Evolutionary conservation across 495 filamentous ascomycete genomes (phyloP), one percentile per base, ranked within the genome.

Genomic region (Penicillium parvum): DNA sequence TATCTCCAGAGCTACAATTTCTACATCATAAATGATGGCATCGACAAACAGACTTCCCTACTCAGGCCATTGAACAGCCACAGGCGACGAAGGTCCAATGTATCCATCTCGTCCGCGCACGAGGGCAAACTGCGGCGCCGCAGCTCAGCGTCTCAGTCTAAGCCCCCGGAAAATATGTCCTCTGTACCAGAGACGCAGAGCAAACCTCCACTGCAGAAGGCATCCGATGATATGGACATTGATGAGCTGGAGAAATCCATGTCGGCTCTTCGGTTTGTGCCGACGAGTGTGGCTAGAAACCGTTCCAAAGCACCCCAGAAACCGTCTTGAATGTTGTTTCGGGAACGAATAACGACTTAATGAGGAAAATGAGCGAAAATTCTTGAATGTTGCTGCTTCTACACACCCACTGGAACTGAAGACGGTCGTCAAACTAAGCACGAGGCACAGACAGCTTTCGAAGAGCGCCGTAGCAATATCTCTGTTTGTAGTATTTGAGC

Each of bases 241-340:
- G 79, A 84, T 15, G 77, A 82, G 40, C 66, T 96, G 8, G 72
- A 81, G n/a, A 74, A 73, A 19, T 86, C 86, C 4, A 90, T 96
- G 88, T 85, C 86, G 5, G 75, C 85, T 0, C 64, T 96, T 26
- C 84, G 81, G 34, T 90, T 96, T 57, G 80, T 95, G 6, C 90
- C 90, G 12, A 64, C 75, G 10, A 90, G 83, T 53, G 75, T 96
- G 4, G 48, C 56, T 21, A 64, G 47, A 32, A 64, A 63, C 35
- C 49, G 47, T 36, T 21, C 17, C 5, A 50, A 49, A 30, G 35
- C 16, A 8, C 19, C 48, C 34, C 39, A 34, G n/a, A 56, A 43
- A 7, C 32, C 41, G 15, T 19, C 36, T 10, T 53, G 17, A 44
- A n/a, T n/a, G n/a, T n/a, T n/a, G n/a, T n/a, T n/a, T n/a, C n/a